phyloP scores from a whole-genome alignment of 2,329 filamentous ascomycete species.

The Acrodontium crateriforme region DNA sequence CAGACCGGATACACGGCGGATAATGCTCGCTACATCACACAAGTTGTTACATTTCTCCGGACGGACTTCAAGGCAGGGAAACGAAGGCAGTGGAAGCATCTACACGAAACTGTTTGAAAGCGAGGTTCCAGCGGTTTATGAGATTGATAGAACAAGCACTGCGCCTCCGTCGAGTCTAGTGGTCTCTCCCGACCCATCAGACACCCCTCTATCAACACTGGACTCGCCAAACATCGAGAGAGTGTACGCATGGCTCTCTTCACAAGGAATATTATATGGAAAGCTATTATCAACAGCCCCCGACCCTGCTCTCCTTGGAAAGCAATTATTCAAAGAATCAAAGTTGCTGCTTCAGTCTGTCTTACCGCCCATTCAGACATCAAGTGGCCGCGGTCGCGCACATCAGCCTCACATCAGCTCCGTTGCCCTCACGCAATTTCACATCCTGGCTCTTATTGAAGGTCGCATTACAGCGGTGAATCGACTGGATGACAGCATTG shows the following conservation, averaged over 20 bases:
- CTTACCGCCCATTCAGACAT: conserved; percentile 53
- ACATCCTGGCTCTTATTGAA: conserved; percentile 72
- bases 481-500: conserved; percentile 67
- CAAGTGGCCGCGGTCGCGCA: conserved; percentile 49
- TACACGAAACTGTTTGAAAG: conserved; percentile 80
- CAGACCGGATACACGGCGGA: conserved; percentile 57
- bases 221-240: conserved; percentile 37
- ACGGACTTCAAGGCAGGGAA: conserved; percentile 54
- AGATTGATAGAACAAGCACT: conserved; percentile 47
- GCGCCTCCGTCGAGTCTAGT: conserved; percentile 53
- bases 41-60: conserved; percentile 72
- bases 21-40: conserved; percentile 67
- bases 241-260: conserved; percentile 80
- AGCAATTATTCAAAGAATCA: conserved; percentile 62
- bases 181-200: conserved; percentile 57
- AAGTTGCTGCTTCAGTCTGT: conserved; percentile 64
- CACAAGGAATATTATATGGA: conserved; percentile 80
- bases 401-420: conserved; percentile 62
- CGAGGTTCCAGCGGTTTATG: conserved; percentile 65
- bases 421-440: conserved; percentile 83
- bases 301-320: conserved; percentile 50
- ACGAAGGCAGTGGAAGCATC: conserved; percentile 71
- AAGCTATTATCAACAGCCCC: conserved; percentile 47
- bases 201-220: conserved; percentile 27
- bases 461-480: conserved; percentile 75